Percentiles rank a stretch among this genome's conserved stretches.
Evolutionary conservation across 2,329 filamentous ascomycete species (phyloP).

Genomic region (Colletotrichum sansevieriae): DNA sequence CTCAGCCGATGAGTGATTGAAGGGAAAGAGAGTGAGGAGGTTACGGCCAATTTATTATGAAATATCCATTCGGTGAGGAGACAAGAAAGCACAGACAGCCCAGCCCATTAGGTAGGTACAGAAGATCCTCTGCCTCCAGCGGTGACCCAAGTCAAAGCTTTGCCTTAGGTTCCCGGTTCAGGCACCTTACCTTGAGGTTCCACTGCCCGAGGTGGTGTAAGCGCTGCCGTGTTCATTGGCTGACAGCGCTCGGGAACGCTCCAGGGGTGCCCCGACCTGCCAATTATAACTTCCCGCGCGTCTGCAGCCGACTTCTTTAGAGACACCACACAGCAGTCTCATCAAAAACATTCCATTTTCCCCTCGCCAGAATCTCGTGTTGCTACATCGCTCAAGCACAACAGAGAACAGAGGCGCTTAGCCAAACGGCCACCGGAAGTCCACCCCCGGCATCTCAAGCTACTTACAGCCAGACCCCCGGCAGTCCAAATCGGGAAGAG

Average conservation of each 20-base stretch:
- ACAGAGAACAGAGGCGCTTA: conserved; percentile 35
- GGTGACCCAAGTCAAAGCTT: too few relatives aligned
- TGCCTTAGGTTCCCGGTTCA: too few relatives aligned
- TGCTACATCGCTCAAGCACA: neutral
- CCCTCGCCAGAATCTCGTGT: conserved; percentile 20
- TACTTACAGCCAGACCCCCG: neutral
- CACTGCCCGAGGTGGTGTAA: conserved; percentile 34
- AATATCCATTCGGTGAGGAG: neutral
- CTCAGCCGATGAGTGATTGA: neutral
- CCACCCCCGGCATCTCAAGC: neutral
- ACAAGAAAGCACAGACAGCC: neutral
- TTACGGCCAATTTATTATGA: conserved; percentile 4
- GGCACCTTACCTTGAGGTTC: neutral
- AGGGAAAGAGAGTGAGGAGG: neutral
- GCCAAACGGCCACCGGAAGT: conserved; percentile 1
- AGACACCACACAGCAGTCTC: conserved; percentile 34
- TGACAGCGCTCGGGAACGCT: conserved; percentile 4
- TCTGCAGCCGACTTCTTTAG: conserved; percentile 29
- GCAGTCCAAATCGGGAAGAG: neutral
- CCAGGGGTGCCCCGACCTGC: conserved; percentile 28
- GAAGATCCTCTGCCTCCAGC: too few relatives aligned
- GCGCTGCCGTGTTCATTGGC: conserved; percentile 40
- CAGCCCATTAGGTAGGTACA: too few relatives aligned
- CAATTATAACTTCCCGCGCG: conserved; percentile 43
- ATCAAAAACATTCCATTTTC: conserved; percentile 14